Percentiles rank a stretch among this genome's conserved stretches.
Evolutionary conservation across 345 rosid species (phyloP).

Genomic region (Angophora floribunda): DNA sequence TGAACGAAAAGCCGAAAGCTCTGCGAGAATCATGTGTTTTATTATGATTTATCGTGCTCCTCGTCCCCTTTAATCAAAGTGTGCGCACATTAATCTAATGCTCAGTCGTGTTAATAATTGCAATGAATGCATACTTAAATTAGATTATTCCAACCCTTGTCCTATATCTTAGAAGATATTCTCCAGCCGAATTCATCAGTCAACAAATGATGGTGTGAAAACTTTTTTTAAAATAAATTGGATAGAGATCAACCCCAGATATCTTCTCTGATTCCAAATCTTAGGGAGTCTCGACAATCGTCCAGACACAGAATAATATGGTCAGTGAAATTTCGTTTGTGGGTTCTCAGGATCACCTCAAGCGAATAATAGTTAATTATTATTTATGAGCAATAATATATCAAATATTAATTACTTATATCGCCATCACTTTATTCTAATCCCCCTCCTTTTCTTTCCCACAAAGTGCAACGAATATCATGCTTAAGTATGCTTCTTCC

Average conservation of each 20-base stretch:
- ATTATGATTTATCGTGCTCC: slow-evolving; percentile 5
- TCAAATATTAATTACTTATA: slow-evolving; percentile 1
- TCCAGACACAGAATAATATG: slow-evolving; percentile 21
- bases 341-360: slow-evolving; percentile 21
- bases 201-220: not conserved
- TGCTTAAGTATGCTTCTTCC: not conserved
- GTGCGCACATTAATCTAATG: not conserved
- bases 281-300: slow-evolving; percentile 17
- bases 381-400: slow-evolving; percentile 13
- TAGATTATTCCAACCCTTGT: not conserved
- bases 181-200: not conserved
- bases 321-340: not conserved
- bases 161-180: not conserved
- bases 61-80: not conserved
- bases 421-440: slow-evolving; percentile 17
- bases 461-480: not conserved
- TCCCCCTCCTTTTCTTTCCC: not conserved
- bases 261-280: slow-evolving; percentile 19
- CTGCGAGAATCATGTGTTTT: slow-evolving; percentile 32
- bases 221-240: not conserved
- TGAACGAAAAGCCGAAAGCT: slow-evolving; percentile 40
- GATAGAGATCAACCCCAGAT: not conserved
- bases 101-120: not conserved
- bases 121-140: not conserved
- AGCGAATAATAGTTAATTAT: slow-evolving; percentile 5